Conservation (phyloP, 306 rosid genomes). For the barrel medic (Medicago truncatula) region MtrunA17r5.0-ANR NC_053045.1:10265001-10265500, state of each 20-base stretch:
- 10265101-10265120: not conserved
- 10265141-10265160: not conserved
- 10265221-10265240: conserved; percentile 95
- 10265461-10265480: conserved; percentile 16
- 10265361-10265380: conserved; percentile 34
- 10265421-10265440: conserved; percentile 35
- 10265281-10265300: conserved; percentile 70
- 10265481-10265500: not conserved
- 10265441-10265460: not conserved
- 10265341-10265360: conserved; percentile 45
- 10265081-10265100: not conserved
- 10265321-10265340: conserved; percentile 27
- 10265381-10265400: conserved; percentile 15
- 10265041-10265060: not conserved
- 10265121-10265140: not conserved
- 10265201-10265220: conserved; percentile 74
- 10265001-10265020: not conserved
- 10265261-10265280: conserved; percentile 64
- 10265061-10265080: too few species aligned
- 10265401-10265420: not conserved
- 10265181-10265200: conserved; percentile 90
- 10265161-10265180: conserved; percentile 34
- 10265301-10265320: conserved; percentile 38
- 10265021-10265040: not conserved
- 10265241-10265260: conserved; percentile 45